Percentiles rank a stretch among this genome's conserved stretches.
Evolutionary conservation across 192 early-diverging fungal species (phyloP).

Genomic region (Geranomyces variabilis): DNA sequence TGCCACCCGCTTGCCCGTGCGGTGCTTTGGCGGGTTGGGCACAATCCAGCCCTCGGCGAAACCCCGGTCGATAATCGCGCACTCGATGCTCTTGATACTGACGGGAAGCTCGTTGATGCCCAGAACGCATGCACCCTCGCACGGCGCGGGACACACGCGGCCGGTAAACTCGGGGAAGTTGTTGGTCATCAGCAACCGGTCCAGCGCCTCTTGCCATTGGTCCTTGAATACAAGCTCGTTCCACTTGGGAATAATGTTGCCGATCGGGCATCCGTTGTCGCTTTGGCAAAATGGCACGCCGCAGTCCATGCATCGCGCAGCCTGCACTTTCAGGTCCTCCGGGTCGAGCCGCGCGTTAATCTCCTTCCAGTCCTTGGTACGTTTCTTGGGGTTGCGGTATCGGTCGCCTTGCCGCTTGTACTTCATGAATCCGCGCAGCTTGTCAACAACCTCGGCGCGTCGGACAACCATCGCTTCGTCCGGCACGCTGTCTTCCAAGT

Average conservation of each 20-base stretch:
- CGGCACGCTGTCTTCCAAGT: slow-evolving; percentile 87
- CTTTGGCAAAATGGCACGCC: slow-evolving; percentile 99
- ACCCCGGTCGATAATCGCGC: slow-evolving; percentile 95
- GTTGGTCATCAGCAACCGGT: slow-evolving; percentile 93
- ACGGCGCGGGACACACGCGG: slow-evolving; percentile 97
- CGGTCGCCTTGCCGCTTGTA: slow-evolving; percentile 87
- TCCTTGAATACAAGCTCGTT: slow-evolving; percentile 96
- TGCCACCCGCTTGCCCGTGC: slow-evolving; percentile 84
- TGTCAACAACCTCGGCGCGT: slow-evolving; percentile 79
- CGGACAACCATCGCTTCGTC: slow-evolving; percentile 76
- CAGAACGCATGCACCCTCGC: slow-evolving; percentile 93
- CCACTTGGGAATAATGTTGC: slow-evolving; percentile 99
- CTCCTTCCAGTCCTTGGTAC: slow-evolving; percentile 91
- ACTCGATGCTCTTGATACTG: slow-evolving; percentile 96
- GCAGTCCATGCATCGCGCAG: slow-evolving; percentile 91
- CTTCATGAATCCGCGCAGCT: slow-evolving; percentile 92
- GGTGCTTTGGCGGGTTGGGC: slow-evolving; percentile 74
- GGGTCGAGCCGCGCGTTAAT: slow-evolving; percentile 86
- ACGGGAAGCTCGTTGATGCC: slow-evolving; percentile 96
- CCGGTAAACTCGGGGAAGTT: slow-evolving; percentile 99
- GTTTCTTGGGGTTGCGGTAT: slow-evolving; percentile 83
- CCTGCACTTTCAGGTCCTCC: slow-evolving; percentile 85
- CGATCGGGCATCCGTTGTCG: slow-evolving; percentile 95
- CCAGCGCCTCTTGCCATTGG: slow-evolving; percentile 94
- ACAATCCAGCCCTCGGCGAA: slow-evolving; percentile 98